Conservation (phyloP, 1,284 basidiomycete species). For the Prillingera fragicola region DNA sequence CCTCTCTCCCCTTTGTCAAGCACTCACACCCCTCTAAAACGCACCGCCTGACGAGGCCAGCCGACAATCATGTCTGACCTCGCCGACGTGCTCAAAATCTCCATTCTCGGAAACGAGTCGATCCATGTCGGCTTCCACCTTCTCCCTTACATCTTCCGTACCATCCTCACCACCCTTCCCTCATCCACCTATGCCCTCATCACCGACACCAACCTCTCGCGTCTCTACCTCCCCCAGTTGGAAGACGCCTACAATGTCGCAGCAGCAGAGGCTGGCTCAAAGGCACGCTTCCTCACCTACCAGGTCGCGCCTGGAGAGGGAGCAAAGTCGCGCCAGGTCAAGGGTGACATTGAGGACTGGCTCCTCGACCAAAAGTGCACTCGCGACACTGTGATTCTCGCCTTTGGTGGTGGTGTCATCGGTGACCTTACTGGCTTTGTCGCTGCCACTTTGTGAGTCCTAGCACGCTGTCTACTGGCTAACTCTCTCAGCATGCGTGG, state of each 20-base stretch:
- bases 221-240: conserved; percentile 67
- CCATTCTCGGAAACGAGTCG: conserved; percentile 77
- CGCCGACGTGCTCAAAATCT: conserved; percentile 55
- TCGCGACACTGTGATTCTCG: conserved; percentile 86
- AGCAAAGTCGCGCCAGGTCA: conserved; percentile 84
- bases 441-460: conserved; percentile 88
- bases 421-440: conserved; percentile 95
- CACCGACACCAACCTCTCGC: conserved; percentile 85
- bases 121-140: conserved; percentile 92
- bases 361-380: conserved; percentile 83
- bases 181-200: conserved; percentile 88
- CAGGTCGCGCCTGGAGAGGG: conserved; percentile 86
- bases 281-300: conserved; percentile 69
- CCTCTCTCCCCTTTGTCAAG: background rate
- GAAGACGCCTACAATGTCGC: conserved; percentile 60
- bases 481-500: conserved; percentile 67
- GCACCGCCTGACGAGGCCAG: conserved; percentile 1
- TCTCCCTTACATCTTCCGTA: conserved; percentile 74
- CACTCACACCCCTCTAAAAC: background rate
- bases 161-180: conserved; percentile 66
- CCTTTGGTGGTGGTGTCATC: conserved; percentile 93
- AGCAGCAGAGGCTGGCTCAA: conserved; percentile 41
- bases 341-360: conserved; percentile 92
- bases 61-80: conserved; percentile 28
- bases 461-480: conserved; percentile 7